Evolutionary conservation across 805 yeast species (phyloP).

Genomic region (Candida manassasensis): DNA sequence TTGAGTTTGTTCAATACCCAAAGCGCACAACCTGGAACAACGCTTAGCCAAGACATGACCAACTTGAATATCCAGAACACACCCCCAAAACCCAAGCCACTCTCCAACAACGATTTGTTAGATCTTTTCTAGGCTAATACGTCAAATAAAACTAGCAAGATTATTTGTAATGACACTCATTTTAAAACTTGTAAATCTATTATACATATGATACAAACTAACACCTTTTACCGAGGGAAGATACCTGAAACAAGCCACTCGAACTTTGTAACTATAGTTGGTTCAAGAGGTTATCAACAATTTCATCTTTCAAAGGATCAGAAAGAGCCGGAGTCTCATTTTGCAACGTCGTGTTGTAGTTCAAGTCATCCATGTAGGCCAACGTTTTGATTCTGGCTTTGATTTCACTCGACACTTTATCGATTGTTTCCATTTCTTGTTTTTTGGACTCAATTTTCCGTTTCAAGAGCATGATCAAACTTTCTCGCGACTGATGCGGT

Average conservation of each 20-base stretch:
- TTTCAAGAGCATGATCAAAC: slow-evolving; percentile 67
- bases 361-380: slow-evolving; percentile 8
- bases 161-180: too few relatives aligned
- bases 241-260: too few relatives aligned
- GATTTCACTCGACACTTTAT: slow-evolving; percentile 35
- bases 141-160: too few relatives aligned
- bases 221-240: too few relatives aligned
- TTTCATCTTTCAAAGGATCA: slow-evolving; percentile 6
- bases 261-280: neutral
- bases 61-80: slow-evolving; percentile 10
- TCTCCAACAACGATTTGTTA: slow-evolving; percentile 28
- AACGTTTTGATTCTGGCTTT: slow-evolving; percentile 30
- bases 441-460: slow-evolving; percentile 65
- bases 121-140: slow-evolving; percentile 30
- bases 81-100: slow-evolving; percentile 7
- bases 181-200: too few relatives aligned
- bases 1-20: slow-evolving; percentile 38
- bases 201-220: neutral
- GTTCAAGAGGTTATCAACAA: slow-evolving; percentile 9
- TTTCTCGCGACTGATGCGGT: slow-evolving; percentile 92
- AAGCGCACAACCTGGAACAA: slow-evolving; percentile 5
- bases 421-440: slow-evolving; percentile 46
- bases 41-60: slow-evolving; percentile 8
- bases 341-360: slow-evolving; percentile 1
- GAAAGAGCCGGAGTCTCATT: neutral